Conservation (phyloP, 441 rosid genomes). For the Euphorbia corollata region DNA sequence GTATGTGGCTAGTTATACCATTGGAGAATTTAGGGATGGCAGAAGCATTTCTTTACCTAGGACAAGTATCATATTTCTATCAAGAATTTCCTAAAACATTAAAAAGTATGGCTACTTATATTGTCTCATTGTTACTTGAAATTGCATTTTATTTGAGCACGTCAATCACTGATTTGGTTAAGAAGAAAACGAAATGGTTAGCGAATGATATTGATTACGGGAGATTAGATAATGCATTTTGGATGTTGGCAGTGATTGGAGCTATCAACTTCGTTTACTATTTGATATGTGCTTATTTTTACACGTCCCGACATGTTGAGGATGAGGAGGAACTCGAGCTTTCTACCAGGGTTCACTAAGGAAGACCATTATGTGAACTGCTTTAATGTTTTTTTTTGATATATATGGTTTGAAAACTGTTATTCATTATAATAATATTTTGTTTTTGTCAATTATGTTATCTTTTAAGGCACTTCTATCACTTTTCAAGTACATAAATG, state of each 20-base stretch:
- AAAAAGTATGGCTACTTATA: slow-evolving; percentile 39
- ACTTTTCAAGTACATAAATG: too few species aligned
- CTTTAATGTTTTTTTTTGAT: too few species aligned
- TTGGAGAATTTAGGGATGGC: slow-evolving; percentile 43
- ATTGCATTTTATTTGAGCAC: slow-evolving; percentile 38
- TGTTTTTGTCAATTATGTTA: too few species aligned
- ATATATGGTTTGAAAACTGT: too few species aligned
- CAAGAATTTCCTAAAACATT: slow-evolving; percentile 50
- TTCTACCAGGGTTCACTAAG: neutral
- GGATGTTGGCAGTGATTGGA: slow-evolving; percentile 23
- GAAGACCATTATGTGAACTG: neutral
- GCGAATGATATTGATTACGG: slow-evolving; percentile 28
- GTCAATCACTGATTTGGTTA: slow-evolving; percentile 7
- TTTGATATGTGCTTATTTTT: slow-evolving; percentile 24
- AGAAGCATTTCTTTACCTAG: slow-evolving; percentile 44
- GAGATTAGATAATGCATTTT: slow-evolving; percentile 27
- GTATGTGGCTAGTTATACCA: slow-evolving; percentile 46
- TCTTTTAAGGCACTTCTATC: too few species aligned
- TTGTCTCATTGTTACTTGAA: slow-evolving; percentile 34
- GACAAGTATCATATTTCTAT: slow-evolving; percentile 40
- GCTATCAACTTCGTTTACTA: slow-evolving; percentile 26
- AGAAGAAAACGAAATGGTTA: slow-evolving; percentile 26
- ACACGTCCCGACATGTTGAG: slow-evolving; percentile 6
- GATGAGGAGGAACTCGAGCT: neutral
- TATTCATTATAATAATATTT: too few species aligned